Evolutionary conservation across 179 eudicot genomes (phyloP).

Genomic region (Silene noctiflora): DNA sequence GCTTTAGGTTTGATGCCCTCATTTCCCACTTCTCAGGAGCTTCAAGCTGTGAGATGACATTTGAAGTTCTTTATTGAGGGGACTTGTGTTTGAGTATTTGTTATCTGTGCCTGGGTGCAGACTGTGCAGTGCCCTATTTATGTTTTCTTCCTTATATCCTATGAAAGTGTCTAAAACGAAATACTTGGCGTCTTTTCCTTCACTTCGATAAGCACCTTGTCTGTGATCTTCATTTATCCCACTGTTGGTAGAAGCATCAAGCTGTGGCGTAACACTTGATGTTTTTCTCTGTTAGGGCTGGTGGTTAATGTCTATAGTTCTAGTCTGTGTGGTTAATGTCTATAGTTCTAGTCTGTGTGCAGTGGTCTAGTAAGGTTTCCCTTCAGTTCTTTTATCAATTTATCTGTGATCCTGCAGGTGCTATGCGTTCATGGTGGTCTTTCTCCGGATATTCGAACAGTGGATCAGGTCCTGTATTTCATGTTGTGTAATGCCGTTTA

Average conservation of each 20-base stretch:
- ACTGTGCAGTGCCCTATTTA: neutral
- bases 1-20: neutral
- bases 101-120: neutral
- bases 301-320: too few relatives aligned
- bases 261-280: too few relatives aligned
- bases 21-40: neutral
- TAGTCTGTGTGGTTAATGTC: neutral
- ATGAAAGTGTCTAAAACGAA: neutral
- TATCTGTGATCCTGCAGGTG: slow-evolving; percentile 51
- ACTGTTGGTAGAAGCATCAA: too few relatives aligned
- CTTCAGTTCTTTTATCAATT: neutral
- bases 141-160: neutral
- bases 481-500: neutral
- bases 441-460: slow-evolving; percentile 90
- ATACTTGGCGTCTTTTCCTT: too few relatives aligned
- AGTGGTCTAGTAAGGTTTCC: neutral
- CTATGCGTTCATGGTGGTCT: slow-evolving; percentile 99
- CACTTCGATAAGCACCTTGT: too few relatives aligned
- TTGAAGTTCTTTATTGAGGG: neutral
- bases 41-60: neutral
- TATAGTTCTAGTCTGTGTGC: neutral
- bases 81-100: neutral
- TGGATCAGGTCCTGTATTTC: slow-evolving; percentile 72
- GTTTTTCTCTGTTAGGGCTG: too few relatives aligned
- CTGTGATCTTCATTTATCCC: too few relatives aligned